Percentiles rank a stretch among this genome's conserved stretches.
Conservation (phyloP, 768 basidiomycete genomes). For the Boletus subcaerulescens region DNA sequence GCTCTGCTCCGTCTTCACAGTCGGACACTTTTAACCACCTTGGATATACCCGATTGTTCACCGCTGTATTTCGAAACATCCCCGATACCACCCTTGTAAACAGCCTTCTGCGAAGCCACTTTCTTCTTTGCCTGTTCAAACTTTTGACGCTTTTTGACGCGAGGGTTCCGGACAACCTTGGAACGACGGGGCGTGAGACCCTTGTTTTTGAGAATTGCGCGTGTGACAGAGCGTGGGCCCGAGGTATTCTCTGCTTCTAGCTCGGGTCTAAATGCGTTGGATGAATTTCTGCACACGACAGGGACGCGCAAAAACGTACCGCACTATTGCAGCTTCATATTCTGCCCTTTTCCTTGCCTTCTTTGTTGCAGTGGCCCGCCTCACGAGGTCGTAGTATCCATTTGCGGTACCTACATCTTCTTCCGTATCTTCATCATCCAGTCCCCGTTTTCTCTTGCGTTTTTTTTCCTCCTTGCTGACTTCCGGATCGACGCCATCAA, state of each 20-base stretch:
- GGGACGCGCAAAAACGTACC: constrained; percentile 41
- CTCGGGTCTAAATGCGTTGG: constrained; percentile 25
- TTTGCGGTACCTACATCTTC: constrained; percentile 51
- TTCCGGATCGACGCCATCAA: constrained; percentile 57
- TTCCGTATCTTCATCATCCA: constrained; percentile 39
- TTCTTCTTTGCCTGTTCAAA: constrained; percentile 97
- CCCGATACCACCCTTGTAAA: constrained; percentile 86
- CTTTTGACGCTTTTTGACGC: constrained; percentile 92
- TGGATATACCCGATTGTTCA: constrained; percentile 90
- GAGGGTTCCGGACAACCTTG: constrained; percentile 91
- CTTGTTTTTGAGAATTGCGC: constrained; percentile 90
- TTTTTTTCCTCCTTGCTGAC: constrained; percentile 30
- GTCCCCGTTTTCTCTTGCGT: constrained; percentile 38
- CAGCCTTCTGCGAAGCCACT: constrained; percentile 81
- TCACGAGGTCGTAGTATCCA: constrained; percentile 91
- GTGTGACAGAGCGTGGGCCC: constrained; percentile 86
- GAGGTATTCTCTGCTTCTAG: constrained; percentile 38
- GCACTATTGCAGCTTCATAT: constrained; percentile 64
- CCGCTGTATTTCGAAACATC: constrained; percentile 80
- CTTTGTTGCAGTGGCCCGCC: constrained; percentile 63
- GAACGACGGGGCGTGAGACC: constrained; percentile 89
- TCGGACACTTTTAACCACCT: constrained; percentile 82
- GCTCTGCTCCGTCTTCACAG: constrained; percentile 37
- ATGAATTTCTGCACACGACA: constrained; percentile 5
- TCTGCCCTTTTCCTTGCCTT: constrained; percentile 80